Percentiles rank a stretch among this genome's conserved stretches.
phyloP scores from a whole-genome alignment of 495 filamentous ascomycete genomes.

The Lindgomyces ingoldianus region DNA sequence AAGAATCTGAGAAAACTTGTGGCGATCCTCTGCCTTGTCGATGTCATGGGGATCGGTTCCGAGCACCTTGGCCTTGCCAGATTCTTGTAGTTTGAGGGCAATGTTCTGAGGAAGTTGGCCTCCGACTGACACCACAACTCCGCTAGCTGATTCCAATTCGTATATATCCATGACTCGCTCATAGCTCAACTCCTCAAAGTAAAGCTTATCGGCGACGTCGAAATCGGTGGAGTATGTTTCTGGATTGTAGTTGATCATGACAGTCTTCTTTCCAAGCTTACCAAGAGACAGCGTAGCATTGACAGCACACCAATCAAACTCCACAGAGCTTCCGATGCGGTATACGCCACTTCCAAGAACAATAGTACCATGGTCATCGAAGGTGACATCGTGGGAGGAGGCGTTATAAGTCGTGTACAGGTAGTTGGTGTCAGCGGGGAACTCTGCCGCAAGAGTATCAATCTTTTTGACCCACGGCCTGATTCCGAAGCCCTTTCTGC shows the following conservation, averaged over 20 bases:
- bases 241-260: slow-evolving; percentile 97
- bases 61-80: slow-evolving; percentile 81
- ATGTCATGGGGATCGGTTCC: slow-evolving; percentile 93
- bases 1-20: slow-evolving; percentile 97
- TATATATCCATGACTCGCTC: slow-evolving; percentile 99
- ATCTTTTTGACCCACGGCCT: slow-evolving; percentile 94
- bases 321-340: slow-evolving; percentile 93
- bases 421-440: slow-evolving; percentile 96
- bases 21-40: slow-evolving; percentile 93
- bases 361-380: slow-evolving; percentile 88
- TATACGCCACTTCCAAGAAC: slow-evolving; percentile 94
- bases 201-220: slow-evolving; percentile 90
- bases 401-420: slow-evolving; percentile 96
- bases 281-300: slow-evolving; percentile 84
- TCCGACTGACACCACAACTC: slow-evolving; percentile 93
- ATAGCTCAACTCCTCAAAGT: slow-evolving; percentile 96
- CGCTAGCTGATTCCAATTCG: slow-evolving; percentile 81
- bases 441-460: slow-evolving; percentile 94
- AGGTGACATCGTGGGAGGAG: slow-evolving; percentile 89
- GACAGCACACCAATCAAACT: slow-evolving; percentile 99
- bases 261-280: slow-evolving; percentile 92
- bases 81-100: slow-evolving; percentile 90
- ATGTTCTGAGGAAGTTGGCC: slow-evolving; percentile 98
- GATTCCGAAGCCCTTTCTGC: slow-evolving; percentile 82
- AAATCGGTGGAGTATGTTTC: slow-evolving; percentile 90